Conservation (phyloP, 2,329 filamentous ascomycete species). For the Fusarium sp. region DNA sequence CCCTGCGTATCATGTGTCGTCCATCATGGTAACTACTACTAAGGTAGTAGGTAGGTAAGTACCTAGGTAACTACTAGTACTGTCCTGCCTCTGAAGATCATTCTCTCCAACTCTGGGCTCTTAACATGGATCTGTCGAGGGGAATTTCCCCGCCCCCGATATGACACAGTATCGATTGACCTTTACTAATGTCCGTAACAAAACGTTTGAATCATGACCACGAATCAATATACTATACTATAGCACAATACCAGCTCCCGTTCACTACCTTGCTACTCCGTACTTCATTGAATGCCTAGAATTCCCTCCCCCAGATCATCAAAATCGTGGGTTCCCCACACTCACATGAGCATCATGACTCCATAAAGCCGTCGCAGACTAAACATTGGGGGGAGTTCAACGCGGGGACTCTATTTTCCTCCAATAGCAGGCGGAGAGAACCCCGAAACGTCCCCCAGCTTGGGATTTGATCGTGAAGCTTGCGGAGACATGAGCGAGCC, state of each 20-base stretch:
- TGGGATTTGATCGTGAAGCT: constrained; percentile 9
- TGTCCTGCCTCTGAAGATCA: not conserved
- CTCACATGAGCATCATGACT: constrained; percentile 41
- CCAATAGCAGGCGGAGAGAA: constrained; percentile 49
- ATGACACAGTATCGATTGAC: not conserved
- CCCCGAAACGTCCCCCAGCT: constrained; percentile 38
- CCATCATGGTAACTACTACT: constrained; percentile 11
- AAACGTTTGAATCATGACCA: not conserved
- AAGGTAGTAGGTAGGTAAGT: too few relatives aligned
- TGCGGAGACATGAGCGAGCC: constrained; percentile 44
- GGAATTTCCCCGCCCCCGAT: constrained; percentile 27
- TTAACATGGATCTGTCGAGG: too few relatives aligned
- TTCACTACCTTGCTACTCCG: not conserved
- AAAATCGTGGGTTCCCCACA: constrained; percentile 17
- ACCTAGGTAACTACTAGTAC: too few relatives aligned
- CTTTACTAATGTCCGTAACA: not conserved
- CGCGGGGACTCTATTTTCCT: constrained; percentile 44
- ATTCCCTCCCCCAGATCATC: constrained; percentile 17
- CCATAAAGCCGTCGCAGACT: constrained; percentile 27
- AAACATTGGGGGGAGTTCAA: constrained; percentile 43
- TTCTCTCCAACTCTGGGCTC: constrained; percentile 17
- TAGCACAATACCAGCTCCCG: not conserved
- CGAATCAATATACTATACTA: not conserved
- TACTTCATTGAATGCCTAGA: not conserved
- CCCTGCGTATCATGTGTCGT: not conserved